Evolutionary conservation across 2,329 filamentous ascomycete species (phyloP), one percentile per base, ranked within the genome.

Genomic region (Penicillium sp.): DNA sequence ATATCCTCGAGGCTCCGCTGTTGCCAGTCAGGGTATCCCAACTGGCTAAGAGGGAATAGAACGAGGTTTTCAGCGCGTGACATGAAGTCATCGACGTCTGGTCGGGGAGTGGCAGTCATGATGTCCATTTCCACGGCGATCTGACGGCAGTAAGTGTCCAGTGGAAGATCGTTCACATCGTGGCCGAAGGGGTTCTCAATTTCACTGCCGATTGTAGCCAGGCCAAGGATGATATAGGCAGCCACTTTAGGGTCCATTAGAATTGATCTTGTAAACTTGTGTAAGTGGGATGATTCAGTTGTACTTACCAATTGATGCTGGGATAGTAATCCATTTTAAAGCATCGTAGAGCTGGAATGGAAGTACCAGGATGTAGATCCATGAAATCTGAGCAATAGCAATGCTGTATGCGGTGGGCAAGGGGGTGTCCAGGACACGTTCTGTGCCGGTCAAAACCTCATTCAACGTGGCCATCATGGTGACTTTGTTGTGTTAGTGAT

Each of bases 171-270:
- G 68, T 94, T 94, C 63, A 92, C 89, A 60, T 94, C 90, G 60
- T 86, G 80, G 54, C 90, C 90, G 70, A 94, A 94, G 6, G 90
- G 90, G 66, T 94, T 91, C 72, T 94, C 90, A 60, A 94, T 88
- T 73, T 94, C 89, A 59, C 85, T 84, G 38, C 90, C 90, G 65
- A 93, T 93, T 59, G 83, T 79, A 4, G 84, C 81, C 44, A 94
- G 84, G 25, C 88, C 89, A 56, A 94, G 83, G 69, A 94, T 93
- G 62, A 94, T 93, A 72, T 93, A 93, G 3, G 88, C 86, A 3
- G 86, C 87, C 15, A 79, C 73, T 75, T 25, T 7, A 25, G 23
- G 4, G 32, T 18, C 5, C 18, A 21, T 58, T 55, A 61, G 54
- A 7, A 47, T 29, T 21, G 7, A 1, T 32, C 21, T 34, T 23